Evolutionary conservation across 306 rosid species (phyloP), one percentile per base, ranked within the genome.

Genomic region (Vicia villosa): DNA sequence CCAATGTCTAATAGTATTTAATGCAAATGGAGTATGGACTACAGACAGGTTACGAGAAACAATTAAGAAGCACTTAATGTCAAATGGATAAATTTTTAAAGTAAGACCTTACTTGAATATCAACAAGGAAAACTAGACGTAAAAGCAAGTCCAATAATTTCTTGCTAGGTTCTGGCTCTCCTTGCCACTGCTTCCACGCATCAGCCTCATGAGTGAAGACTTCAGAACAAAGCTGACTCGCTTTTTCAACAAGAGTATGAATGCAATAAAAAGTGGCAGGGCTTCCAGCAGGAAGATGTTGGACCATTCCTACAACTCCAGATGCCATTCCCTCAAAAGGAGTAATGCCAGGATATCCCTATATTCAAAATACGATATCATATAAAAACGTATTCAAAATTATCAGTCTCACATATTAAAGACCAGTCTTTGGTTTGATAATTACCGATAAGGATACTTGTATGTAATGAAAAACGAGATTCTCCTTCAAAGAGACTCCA

Each of bases 241-340:
- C 89, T 80, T 90, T 90, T 68, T 81, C 94, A 42, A 76, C 82
- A 40, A 90, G 91, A 74, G 77, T 79, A 67, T 90, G 82, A 43
- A 93, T 69, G 79, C 97, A 88, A 72, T 83, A 90, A 76, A 88
- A 88, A 66, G 77, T 90, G 68, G 91, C 85, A 47, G 98, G 96
- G 76, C 97, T 90, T 76, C 98, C 96, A 26, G 97, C 97, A 65
- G 96, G 98, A 79, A 93, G 90, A 83, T 88, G 81, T 38, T 88
- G 89, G 50, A 85, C 86, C 79, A 90, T 68, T 50, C 91, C 90
- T 59, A 84, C 83, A 75, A 93, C 89, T 68, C 97, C 97, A 72
- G 97, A 85, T 85, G 97, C 97, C 89, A 93, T 79, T 60, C 98
- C 98, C 77, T 93, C 96, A 21, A 90, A 90, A 28, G 97, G 98